Percentiles rank a stretch among this genome's conserved stretches.
phyloP scores from a whole-genome alignment of 768 basidiomycete species.

The Mycena capillaripes region DNA sequence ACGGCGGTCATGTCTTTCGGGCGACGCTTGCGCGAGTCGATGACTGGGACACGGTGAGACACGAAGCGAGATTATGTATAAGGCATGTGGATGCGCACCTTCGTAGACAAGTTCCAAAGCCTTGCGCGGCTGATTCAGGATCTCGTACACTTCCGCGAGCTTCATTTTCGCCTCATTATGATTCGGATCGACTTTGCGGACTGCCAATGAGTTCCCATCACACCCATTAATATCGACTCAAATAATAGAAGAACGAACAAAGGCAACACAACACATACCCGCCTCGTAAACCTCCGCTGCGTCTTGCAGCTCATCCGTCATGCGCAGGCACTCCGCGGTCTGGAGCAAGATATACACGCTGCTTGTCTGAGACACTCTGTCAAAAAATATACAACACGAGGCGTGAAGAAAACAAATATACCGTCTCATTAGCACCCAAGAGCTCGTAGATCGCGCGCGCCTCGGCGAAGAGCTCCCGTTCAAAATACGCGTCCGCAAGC shows the following conservation, averaged over 20 bases:
- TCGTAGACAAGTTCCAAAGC: conserved; percentile 89
- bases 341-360: conserved; percentile 79
- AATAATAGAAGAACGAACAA: not conserved
- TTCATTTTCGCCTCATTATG: conserved; percentile 91
- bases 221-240: no score
- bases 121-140: conserved; percentile 81
- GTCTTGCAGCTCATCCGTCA: conserved; percentile 79
- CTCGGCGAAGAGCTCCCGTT: conserved; percentile 80
- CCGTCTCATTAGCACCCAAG: conserved; percentile 81
- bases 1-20: conserved; percentile 43
- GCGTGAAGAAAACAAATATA: no score
- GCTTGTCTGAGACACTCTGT: conserved; percentile 73
- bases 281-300: conserved; percentile 89
- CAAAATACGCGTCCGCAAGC: conserved; percentile 89
- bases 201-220: no score
- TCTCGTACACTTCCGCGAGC: conserved; percentile 92
- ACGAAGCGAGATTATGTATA: not conserved
- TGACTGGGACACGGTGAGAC: conserved; percentile 52
- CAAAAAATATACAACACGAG: no score
- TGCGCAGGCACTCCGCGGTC: conserved; percentile 86
- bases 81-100: conserved; percentile 60
- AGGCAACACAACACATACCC: conserved; percentile 64
- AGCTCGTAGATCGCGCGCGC: conserved; percentile 87
- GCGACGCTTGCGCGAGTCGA: conserved; percentile 71
- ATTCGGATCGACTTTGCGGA: conserved; percentile 78